Evolutionary conservation across 371 early-diverging fungal genomes (phyloP).

Genomic region (Apophysomyces trapeziformis): DNA sequence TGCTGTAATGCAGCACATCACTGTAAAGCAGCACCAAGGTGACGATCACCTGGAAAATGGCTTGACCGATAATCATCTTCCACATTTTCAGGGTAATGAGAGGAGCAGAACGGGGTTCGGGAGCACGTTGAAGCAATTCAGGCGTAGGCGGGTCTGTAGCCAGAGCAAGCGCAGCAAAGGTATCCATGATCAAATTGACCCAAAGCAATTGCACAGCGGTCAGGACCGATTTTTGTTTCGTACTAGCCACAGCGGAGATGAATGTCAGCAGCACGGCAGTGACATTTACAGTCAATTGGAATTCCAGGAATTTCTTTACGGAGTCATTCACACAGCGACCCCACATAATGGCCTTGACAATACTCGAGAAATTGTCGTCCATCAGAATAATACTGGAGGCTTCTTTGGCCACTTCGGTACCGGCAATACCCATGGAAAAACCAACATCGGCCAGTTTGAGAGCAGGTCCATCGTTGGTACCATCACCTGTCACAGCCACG

Average conservation of each 20-base stretch:
- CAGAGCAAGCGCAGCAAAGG: conserved; percentile 72
- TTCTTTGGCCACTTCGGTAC: conserved; percentile 81
- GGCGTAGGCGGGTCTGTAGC: conserved; percentile 74
- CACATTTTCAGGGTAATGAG: conserved; percentile 71
- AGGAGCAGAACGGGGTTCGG: conserved; percentile 65
- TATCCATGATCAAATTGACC: conserved; percentile 83
- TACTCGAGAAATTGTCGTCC: conserved; percentile 78
- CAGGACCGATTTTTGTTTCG: conserved; percentile 53
- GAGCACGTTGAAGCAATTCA: conserved; percentile 61
- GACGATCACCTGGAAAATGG: conserved; percentile 63
- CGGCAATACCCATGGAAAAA: conserved; percentile 79
- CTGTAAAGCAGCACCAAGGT: conserved; percentile 59
- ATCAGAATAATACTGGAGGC: conserved; percentile 78
- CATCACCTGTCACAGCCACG: conserved; percentile 83
- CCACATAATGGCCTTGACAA: conserved; percentile 77
- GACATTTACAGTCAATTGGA: conserved; percentile 77
- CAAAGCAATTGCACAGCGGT: conserved; percentile 75
- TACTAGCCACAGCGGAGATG: conserved; percentile 54
- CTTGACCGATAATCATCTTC: conserved; percentile 69
- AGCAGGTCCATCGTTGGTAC: conserved; percentile 78
- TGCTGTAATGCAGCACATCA: conserved; percentile 35
- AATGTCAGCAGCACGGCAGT: conserved; percentile 69
- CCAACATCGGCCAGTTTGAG: conserved; percentile 80
- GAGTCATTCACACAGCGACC: conserved; percentile 80
- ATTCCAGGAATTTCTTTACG: conserved; percentile 78